Percentiles rank a stretch among this genome's conserved stretches.
Conservation (phyloP, 169 alveolate species). For the Plasmodium sp. region DNA sequence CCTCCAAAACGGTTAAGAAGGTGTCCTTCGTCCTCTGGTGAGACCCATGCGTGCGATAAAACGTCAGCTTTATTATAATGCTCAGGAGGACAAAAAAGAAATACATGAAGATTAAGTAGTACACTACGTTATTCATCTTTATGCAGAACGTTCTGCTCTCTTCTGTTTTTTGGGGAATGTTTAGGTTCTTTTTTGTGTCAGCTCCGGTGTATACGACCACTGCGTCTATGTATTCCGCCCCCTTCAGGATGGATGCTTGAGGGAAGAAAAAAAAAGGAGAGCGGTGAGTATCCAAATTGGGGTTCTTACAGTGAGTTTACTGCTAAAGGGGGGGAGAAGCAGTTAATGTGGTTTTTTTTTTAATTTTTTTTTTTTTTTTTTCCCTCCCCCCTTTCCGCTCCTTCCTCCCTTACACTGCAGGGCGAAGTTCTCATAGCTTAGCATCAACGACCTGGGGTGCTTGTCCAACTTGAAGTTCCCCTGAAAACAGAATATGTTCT, state of each 20-base stretch:
- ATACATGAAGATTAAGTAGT: conserved; percentile 64
- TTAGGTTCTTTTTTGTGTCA: conserved; percentile 74
- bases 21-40: conserved; percentile 6
- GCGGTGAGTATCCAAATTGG: not conserved
- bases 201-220: conserved; percentile 76
- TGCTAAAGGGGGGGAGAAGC: not conserved
- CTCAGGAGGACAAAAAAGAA: conserved; percentile 53
- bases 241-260: conserved; percentile 71
- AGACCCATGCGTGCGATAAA: not conserved
- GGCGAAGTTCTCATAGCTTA: conserved; percentile 62
- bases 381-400: not conserved
- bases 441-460: conserved; percentile 63
- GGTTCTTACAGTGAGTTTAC: not conserved
- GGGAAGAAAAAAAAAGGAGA: not conserved
- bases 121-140: conserved; percentile 72
- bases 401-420: conserved; percentile 51
- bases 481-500: conserved; percentile 57
- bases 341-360: not conserved
- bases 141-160: conserved; percentile 56
- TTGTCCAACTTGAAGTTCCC: conserved; percentile 60
- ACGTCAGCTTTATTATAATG: conserved; percentile 8
- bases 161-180: conserved; percentile 59
- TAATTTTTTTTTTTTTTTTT: not conserved
- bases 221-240: conserved; percentile 68
- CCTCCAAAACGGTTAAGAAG: conserved; percentile 33